phyloP scores from a whole-genome alignment of 164 flowering plant species.

The Echeveria elegans region DNA sequence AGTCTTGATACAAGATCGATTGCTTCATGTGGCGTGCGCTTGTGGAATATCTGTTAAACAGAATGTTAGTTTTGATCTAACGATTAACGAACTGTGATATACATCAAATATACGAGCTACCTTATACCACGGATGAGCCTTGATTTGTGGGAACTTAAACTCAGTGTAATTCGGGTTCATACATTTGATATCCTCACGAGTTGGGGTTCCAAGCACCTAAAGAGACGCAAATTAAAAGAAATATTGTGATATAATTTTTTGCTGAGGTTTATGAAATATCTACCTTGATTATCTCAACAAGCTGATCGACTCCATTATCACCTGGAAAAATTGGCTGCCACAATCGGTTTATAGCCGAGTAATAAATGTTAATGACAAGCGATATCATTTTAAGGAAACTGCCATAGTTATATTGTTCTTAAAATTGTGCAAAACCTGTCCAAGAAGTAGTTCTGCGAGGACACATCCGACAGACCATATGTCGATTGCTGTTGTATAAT shows the following conservation, averaged over 20 bases:
- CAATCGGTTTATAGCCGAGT: not conserved
- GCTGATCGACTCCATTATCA: not conserved
- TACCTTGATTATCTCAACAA: not conserved
- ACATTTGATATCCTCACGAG: not conserved
- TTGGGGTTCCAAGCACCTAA: not conserved
- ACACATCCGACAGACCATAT: not conserved
- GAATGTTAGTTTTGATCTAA: not conserved
- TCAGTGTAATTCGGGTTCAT: not conserved
- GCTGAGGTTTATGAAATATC: not conserved
- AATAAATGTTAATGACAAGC: no score
- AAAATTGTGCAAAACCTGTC: not conserved
- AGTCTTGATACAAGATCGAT: slow-evolving; percentile 69
- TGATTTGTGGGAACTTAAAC: slow-evolving; percentile 47
- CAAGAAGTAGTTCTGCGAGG: not conserved
- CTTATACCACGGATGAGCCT: slow-evolving; percentile 93
- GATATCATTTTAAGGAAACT: no score
- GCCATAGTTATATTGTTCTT: not conserved
- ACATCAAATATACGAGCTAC: slow-evolving; percentile 18
- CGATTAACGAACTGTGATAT: no score
- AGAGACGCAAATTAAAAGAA: not conserved
- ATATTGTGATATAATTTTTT: no score
- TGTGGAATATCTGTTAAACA: slow-evolving; percentile 51
- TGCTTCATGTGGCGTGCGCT: slow-evolving; percentile 74
- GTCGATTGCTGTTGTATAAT: not conserved
- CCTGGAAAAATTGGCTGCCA: not conserved